Conservation (phyloP, 78 protist species). For the Chrysochromulina parva region DNA sequence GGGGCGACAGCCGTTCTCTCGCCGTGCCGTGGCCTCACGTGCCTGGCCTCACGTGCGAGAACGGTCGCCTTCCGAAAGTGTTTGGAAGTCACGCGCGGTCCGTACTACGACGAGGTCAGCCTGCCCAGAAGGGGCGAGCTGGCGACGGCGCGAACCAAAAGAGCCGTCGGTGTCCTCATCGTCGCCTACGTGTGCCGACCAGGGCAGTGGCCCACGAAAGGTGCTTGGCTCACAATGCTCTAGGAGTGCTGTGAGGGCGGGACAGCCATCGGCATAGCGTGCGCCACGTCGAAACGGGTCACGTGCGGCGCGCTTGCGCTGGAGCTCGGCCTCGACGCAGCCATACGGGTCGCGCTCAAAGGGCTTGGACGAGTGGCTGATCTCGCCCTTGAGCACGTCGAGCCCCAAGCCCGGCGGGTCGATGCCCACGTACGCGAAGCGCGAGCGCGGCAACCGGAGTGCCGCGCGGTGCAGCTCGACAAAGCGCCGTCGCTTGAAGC, state of each 20-base stretch:
- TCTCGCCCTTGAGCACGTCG: not conserved
- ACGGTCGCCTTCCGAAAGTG: too few species aligned
- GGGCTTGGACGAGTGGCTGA: not conserved
- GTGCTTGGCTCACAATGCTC: not conserved
- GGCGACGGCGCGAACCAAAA: too few species aligned
- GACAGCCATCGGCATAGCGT: not conserved
- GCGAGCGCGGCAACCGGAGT: not conserved
- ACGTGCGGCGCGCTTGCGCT: not conserved
- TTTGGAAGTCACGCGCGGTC: too few species aligned
- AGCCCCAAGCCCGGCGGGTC: not conserved
- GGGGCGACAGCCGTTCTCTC: too few species aligned
- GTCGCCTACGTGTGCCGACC: not conserved
- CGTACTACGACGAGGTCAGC: too few species aligned
- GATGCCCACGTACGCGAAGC: slow-evolving; percentile 13
- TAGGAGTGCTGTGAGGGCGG: not conserved
- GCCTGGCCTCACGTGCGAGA: too few species aligned
- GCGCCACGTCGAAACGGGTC: not conserved
- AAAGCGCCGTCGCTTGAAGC: slow-evolving; percentile 25
- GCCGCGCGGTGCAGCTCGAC: slow-evolving; percentile 35
- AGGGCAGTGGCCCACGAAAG: not conserved
- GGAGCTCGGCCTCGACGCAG: not conserved
- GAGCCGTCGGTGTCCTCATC: too few species aligned
- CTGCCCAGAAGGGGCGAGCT: too few species aligned
- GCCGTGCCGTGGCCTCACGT: too few species aligned
- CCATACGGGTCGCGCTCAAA: not conserved